These are phyloP conservation scores for Euphorbia celastroides DNA, from an alignment of 441 rosid species.

Conservation along the genomic window DNA sequence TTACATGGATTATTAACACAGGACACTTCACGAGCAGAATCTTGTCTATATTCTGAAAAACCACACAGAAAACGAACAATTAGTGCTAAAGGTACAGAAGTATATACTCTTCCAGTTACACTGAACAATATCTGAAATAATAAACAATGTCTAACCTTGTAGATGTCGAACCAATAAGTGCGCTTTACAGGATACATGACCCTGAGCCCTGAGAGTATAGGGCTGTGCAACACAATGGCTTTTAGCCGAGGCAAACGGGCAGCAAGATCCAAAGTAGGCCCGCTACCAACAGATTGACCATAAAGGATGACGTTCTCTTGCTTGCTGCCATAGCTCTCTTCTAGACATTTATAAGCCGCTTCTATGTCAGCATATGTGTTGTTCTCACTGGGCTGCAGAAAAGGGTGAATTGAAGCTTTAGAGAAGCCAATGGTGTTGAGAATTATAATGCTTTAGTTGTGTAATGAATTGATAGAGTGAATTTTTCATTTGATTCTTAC, in stretches of 20 bases:
- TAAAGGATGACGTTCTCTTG: constrained; percentile 90
- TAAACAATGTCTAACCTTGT: constrained; percentile 52
- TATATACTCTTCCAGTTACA: neutral
- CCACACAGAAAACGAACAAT: constrained; percentile 11
- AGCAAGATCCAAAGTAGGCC: constrained; percentile 93
- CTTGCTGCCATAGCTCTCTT: constrained; percentile 76
- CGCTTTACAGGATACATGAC: constrained; percentile 98
- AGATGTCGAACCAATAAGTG: constrained; percentile 95
- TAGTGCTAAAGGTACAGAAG: constrained; percentile 11
- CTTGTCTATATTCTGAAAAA: constrained; percentile 88
- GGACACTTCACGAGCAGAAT: constrained; percentile 89
- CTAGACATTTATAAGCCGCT: constrained; percentile 90
- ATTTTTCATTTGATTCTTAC: constrained; percentile 28
- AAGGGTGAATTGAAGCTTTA: constrained; percentile 12
- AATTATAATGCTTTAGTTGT: neutral
- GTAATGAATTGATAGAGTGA: neutral
- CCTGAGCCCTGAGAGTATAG: constrained; percentile 91
- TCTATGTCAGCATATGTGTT: constrained; percentile 95
- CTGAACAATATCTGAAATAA: neutral
- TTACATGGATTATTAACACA: constrained; percentile 90
- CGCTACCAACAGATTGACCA: constrained; percentile 99
- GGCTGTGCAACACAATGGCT: constrained; percentile 93
- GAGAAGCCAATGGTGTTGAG: constrained; percentile 7
- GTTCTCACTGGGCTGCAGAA: constrained; percentile 87
- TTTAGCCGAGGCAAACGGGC: constrained; percentile 63